Evolutionary conservation across 2,329 filamentous ascomycete genomes (phyloP).

Genomic region (Pestalotiopsis fici): DNA sequence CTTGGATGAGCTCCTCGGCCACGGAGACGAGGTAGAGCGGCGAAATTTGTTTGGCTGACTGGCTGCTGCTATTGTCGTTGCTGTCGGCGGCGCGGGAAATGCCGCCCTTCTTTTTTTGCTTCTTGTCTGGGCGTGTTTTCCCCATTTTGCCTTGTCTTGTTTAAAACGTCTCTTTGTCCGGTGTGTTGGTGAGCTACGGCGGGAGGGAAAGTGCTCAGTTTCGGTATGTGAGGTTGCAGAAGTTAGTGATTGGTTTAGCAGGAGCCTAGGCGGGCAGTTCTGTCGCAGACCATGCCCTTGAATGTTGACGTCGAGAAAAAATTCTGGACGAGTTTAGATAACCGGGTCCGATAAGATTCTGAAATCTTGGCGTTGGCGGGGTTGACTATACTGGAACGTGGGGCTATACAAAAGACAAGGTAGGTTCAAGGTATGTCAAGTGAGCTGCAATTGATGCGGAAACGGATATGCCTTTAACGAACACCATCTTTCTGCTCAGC

Average conservation of each 20-base stretch:
- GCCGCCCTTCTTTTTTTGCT: constrained; percentile 27
- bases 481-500: too few relatives aligned
- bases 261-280: neutral
- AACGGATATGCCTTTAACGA: too few relatives aligned
- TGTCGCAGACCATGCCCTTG: neutral
- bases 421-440: neutral
- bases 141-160: constrained; percentile 21
- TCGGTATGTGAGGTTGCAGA: neutral
- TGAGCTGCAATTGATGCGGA: too few relatives aligned
- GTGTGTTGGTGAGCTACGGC: neutral
- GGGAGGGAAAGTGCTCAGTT: neutral
- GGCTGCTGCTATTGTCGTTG: constrained; percentile 10
- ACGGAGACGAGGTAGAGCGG: constrained; percentile 31
- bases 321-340: neutral
- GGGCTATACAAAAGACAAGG: neutral
- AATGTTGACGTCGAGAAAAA: constrained; percentile 4
- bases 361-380: constrained; percentile 7
- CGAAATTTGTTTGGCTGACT: constrained; percentile 22
- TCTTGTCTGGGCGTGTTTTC: constrained; percentile 32
- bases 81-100: constrained; percentile 21
- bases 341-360: constrained; percentile 7
- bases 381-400: neutral
- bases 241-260: neutral
- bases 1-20: constrained; percentile 31
- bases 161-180: neutral